Evolutionary conservation across 148 eudicot genomes (phyloP), one percentile per base, ranked within the genome.

Genomic region (Rhododendron williamsianum): DNA sequence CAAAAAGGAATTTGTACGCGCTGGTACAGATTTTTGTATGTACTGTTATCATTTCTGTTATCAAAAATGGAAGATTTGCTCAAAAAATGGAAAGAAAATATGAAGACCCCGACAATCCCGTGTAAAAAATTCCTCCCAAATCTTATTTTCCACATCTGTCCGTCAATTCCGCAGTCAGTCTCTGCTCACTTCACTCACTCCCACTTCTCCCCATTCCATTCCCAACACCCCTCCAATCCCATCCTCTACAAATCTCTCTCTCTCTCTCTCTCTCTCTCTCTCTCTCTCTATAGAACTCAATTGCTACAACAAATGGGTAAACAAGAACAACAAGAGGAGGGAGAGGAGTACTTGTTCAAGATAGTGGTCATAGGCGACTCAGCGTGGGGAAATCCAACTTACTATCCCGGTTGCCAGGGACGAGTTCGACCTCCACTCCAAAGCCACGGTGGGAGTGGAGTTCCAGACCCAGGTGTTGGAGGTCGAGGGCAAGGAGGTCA

Each of bases 371-470:
- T 94, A 15, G 98, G 98, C 16, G 98, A 94, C 65, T 94, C 98
- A 38, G 95, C 98, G 98, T 94, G 21, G 98, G 98, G 3, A 94
- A 94, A 74, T 93, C 98, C 3, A 94, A 94, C 49, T 82, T 94
- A 13, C 85, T 94, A 0, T 91, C 98, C 7, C 89, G 98, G n/a
- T 94, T 91, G 96, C 98, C 0, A 80, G 96, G 30, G 93, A 94
- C 78, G 98, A 94, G 58, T 94, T 94, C 82, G 95, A 94, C 43
- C 84, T 88, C 25, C 89, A 94, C 83, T 93, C 95, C 1, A 94
- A 94, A 74, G 96, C 98, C 8, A 94, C 98, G n/a, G 91, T 94
- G 74, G 98, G 98, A 6, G 98, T 94, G 30, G 98, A 94, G 87
- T 94, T 94, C 41, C 98, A 94, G 83, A 94, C 98, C 35, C 95